phyloP scores from a whole-genome alignment of 1,284 basidiomycete species.

The Lentinus polychrous region DNA sequence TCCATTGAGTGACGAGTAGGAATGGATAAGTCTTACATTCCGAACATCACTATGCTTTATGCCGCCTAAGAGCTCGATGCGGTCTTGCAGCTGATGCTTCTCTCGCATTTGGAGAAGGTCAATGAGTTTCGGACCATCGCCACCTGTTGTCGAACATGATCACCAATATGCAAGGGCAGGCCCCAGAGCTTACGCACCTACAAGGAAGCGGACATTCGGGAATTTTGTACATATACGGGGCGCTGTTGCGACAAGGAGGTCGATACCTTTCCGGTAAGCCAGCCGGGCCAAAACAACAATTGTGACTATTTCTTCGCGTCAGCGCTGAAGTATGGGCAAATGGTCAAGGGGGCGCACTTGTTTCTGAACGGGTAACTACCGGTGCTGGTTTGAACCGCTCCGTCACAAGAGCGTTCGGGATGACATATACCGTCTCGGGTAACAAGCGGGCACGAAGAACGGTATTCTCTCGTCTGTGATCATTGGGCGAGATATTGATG shows the following conservation, averaged over 20 bases:
- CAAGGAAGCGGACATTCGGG: constrained; percentile 81
- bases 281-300: constrained; percentile 94
- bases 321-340: not conserved
- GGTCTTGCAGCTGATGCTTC: constrained; percentile 82
- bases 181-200: constrained; percentile 48
- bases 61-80: constrained; percentile 83
- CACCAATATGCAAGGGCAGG: not conserved
- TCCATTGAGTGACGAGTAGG: too few species aligned
- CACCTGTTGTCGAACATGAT: constrained; percentile 41
- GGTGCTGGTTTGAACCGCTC: constrained; percentile 75
- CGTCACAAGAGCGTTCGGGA: constrained; percentile 91
- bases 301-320: constrained; percentile 53
- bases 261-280: constrained; percentile 95
- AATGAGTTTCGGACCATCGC: constrained; percentile 93
- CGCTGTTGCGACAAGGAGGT: constrained; percentile 88
- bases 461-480: constrained; percentile 82
- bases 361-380: constrained; percentile 39
- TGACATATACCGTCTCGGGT: constrained; percentile 69
- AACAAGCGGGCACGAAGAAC: constrained; percentile 80
- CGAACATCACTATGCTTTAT: constrained; percentile 79
- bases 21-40: too few species aligned
- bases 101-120: constrained; percentile 97
- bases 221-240: constrained; percentile 84
- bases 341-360: constrained; percentile 40
- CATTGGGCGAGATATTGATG: constrained; percentile 2